These are phyloP conservation scores for Microbotryum silenes-acaulis DNA, from an alignment of 1,284 basidiomycete genomes.

Conservation along the genomic window DNA sequence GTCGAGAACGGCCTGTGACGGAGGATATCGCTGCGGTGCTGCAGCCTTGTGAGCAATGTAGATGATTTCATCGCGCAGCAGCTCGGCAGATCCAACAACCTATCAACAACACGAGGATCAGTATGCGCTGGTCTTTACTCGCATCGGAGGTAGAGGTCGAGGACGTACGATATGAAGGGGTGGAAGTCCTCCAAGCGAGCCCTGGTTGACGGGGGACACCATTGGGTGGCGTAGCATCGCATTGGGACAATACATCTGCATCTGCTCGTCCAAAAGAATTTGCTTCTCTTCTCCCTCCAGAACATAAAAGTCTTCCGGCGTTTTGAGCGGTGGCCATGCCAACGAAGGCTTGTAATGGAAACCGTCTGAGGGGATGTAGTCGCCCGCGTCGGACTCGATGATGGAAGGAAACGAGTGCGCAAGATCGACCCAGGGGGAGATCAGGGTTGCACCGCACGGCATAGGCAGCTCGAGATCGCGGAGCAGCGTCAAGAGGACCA, in stretches of 20 bases:
- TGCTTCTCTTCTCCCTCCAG: conserved; percentile 10
- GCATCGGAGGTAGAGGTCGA: neutral
- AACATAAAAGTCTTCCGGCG: conserved; percentile 5
- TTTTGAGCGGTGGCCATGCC: conserved; percentile 27
- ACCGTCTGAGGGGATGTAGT: conserved; percentile 25
- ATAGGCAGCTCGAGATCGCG: conserved; percentile 73
- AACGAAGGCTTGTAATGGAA: conserved; percentile 26
- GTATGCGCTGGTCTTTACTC: no score
- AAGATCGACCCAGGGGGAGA: conserved; percentile 69
- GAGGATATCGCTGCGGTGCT: conserved; percentile 63
- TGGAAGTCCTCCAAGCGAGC: conserved; percentile 83
- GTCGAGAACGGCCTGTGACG: conserved; percentile 38
- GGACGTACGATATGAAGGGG: conserved; percentile 58
- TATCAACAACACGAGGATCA: neutral
- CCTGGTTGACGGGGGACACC: conserved; percentile 61
- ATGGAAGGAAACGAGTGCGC: conserved; percentile 91
- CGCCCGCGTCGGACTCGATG: conserved; percentile 46
- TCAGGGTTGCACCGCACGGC: conserved; percentile 60
- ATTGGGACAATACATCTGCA: conserved; percentile 80
- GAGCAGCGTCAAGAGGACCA: conserved; percentile 69
- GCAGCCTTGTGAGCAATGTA: conserved; percentile 85
- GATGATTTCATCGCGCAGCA: conserved; percentile 83
- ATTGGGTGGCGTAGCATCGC: conserved; percentile 63
- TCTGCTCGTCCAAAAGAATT: conserved; percentile 23
- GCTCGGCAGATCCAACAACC: conserved; percentile 81